Conservation (phyloP, 257 asterid species). For the Solanum tarijense region DNA sequence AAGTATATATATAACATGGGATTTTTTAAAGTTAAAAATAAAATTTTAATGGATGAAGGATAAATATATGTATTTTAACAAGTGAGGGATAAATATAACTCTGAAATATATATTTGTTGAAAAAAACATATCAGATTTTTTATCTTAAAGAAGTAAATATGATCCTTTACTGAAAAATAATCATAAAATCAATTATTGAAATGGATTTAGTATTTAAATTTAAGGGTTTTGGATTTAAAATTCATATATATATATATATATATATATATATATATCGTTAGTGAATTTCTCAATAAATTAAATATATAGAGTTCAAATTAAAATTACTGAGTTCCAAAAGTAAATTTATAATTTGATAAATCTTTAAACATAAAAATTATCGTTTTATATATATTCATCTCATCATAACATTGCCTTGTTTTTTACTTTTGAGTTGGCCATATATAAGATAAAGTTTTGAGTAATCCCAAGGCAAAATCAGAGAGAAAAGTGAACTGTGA, state of each 20-base stretch:
- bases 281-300: neutral
- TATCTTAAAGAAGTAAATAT: neutral
- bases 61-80: neutral
- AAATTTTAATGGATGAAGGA: neutral
- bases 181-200: neutral
- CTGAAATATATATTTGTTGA: no score
- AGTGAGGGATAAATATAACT: neutral
- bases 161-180: neutral
- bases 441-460: neutral
- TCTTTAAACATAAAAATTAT: no score
- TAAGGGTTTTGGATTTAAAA: no score
- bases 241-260: no score
- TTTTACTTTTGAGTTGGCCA: neutral
- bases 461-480: neutral
- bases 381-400: neutral
- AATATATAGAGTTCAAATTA: neutral
- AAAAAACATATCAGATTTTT: no score
- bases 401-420: neutral
- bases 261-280: no score
- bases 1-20: neutral
- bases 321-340: no score
- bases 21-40: neutral
- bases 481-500: neutral
- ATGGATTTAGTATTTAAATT: neutral
- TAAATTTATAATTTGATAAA: no score